Base-by-base conservation (phyloP, 768 basidiomycete species). In the Megacollybia marginata region DNA sequence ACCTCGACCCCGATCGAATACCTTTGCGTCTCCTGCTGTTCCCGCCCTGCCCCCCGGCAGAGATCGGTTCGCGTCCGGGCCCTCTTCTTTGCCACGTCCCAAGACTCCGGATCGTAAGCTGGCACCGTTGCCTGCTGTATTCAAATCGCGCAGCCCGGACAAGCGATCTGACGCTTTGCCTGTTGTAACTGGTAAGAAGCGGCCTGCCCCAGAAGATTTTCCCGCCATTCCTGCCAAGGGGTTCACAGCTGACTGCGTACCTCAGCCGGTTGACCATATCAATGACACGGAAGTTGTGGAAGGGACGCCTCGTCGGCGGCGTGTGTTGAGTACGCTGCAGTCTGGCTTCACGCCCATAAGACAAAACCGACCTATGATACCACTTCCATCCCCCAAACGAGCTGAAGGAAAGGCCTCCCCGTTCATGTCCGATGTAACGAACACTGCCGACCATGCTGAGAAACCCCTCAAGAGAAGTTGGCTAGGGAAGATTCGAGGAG, bases 121-220 rank as follows among this genome's bases (percentile, higher is more conserved):
- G 60, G 53, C 55, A 46, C 62, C 65, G 9, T 65, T 72, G 23
- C 23, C 23, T 28, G 23, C 23, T 31, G 73, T 76, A 34, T 79
- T 79, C 68, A 76, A 66, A 53, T 66, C 71, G n/a, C 69, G 70
- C 42, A 80, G 80, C 1, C 79, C 82, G 19, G 75, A 79, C 54
- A 62, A 57, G 43, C 57, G 55, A 23, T 53, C 60, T 20, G 63
- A 57, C 42, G 55, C 59, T 9, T 56, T 62, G 46, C 61, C 70
- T 43, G 61, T 68, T 18, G 58, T 65, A 12, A 57, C 59, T 28
- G 82, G 85, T 31, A 83, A 80, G 69, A 90, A 89, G 60, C 76
- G 88, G 10, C 77, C 79, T 19, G 83, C 80, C 23, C 88, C 88
- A 2, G 88, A 89, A 49, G 87, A 90, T 56, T 85, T 85, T 54